Conservation (phyloP, 2,329 filamentous ascomycete species). For the Fulvia fulva region DNA sequence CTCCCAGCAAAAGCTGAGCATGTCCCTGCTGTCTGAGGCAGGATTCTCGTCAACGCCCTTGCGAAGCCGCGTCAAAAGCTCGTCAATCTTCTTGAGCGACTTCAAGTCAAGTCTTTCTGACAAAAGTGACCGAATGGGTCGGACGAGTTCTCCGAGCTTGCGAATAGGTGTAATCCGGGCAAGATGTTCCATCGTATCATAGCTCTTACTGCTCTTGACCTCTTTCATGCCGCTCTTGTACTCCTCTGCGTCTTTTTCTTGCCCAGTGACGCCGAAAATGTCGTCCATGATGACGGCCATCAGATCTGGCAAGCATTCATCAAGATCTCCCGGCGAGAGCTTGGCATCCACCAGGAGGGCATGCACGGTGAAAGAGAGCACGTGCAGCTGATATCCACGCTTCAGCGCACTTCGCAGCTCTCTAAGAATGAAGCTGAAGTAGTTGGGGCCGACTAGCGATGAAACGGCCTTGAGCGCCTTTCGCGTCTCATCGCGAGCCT, state of each 20-base stretch:
- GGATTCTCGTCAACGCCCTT: conserved; percentile 79
- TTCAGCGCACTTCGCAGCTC: conserved; percentile 79
- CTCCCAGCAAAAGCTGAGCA: conserved; percentile 93
- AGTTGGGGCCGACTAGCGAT: conserved; percentile 71
- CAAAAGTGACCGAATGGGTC: conserved; percentile 73
- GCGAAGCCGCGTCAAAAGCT: conserved; percentile 77
- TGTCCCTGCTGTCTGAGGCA: conserved; percentile 71
- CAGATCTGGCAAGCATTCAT: conserved; percentile 78
- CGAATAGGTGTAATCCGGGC: conserved; percentile 75
- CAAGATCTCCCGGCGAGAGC: conserved; percentile 76
- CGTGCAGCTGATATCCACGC: conserved; percentile 87
- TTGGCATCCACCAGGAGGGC: conserved; percentile 75
- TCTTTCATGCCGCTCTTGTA: conserved; percentile 96
- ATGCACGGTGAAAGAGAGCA: conserved; percentile 92
- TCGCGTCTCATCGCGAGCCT: conserved; percentile 84
- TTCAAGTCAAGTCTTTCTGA: conserved; percentile 78
- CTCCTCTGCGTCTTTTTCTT: conserved; percentile 95
- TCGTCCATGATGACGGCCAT: conserved; percentile 92
- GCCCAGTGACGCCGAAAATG: conserved; percentile 84
- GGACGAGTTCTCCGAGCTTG: conserved; percentile 69
- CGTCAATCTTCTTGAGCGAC: conserved; percentile 85
- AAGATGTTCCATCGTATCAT: conserved; percentile 92
- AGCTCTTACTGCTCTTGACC: conserved; percentile 96
- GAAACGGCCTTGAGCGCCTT: conserved; percentile 84
- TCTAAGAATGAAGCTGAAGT: conserved; percentile 89